A percentile compares a stretch with the other conserved stretches of the same genome.
phyloP scores from a whole-genome alignment of 2,329 filamentous ascomycete genomes.

The Pleoardoris graminearum region DNA sequence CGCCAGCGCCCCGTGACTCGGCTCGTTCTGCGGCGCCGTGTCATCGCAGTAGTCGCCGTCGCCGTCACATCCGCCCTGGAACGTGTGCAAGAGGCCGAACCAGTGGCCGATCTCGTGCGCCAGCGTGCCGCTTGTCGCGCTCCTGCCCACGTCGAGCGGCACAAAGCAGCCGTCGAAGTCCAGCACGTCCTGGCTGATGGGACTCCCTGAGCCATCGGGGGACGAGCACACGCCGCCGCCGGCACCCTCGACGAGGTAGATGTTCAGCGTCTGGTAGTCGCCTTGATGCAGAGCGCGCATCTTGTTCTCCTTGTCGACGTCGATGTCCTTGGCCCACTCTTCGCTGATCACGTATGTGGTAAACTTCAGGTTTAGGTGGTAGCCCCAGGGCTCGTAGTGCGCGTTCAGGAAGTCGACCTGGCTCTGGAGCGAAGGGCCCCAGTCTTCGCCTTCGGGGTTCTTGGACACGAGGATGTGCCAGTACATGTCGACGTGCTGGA shows the following conservation, averaged over 20 bases:
- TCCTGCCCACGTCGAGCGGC: conserved; percentile 14
- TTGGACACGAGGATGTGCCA: conserved; percentile 16
- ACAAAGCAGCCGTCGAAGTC: conserved; percentile 24
- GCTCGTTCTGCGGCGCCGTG: conserved; percentile 29
- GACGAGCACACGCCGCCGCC: conserved; percentile 46
- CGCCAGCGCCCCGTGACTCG: conserved; percentile 16
- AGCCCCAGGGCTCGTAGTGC: conserved; percentile 19
- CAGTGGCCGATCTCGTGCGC: conserved; percentile 34
- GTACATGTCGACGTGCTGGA: conserved; percentile 14
- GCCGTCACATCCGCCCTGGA: conserved; percentile 29
- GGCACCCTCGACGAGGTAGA: conserved; percentile 57
- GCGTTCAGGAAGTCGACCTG: conserved; percentile 19
- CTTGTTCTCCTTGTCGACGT: conserved; percentile 15
- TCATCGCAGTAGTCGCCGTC: conserved; percentile 34
- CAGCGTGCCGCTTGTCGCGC: conserved; percentile 14
- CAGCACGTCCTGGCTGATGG: conserved; percentile 15
- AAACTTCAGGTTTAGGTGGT: conserved; percentile 16
- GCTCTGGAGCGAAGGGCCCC: conserved; percentile 10
- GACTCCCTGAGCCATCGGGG: conserved; percentile 9
- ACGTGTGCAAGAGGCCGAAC: conserved; percentile 37
- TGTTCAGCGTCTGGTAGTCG: conserved; percentile 56
- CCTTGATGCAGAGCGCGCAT: conserved; percentile 59
- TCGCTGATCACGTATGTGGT: conserved; percentile 15
- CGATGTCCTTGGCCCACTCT: conserved; percentile 21
- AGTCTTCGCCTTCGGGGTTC: conserved; percentile 12